phyloP scores from a whole-genome alignment of 352 stramenopile genomes.

The Pythium periplocum region DNA sequence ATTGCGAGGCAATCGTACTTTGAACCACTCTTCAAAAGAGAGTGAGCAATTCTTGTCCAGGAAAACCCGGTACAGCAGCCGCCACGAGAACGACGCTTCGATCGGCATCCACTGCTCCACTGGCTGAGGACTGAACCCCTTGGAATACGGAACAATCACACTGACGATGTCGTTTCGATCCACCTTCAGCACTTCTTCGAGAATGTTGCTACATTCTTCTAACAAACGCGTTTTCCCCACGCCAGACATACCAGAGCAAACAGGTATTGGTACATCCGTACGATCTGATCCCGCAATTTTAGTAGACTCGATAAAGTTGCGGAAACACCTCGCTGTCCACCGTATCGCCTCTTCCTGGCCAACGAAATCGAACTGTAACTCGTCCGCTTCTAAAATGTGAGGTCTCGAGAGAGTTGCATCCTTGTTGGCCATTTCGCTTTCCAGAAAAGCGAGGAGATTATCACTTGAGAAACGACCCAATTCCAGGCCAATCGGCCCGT shows the following conservation, averaged over 20 bases:
- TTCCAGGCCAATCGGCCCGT: constrained; percentile 14
- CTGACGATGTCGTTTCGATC: constrained; percentile 14
- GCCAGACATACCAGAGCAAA: constrained; percentile 29
- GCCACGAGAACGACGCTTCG: constrained; percentile 29
- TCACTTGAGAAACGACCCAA: constrained; percentile 17
- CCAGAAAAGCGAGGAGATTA: constrained; percentile 14
- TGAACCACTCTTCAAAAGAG: constrained; percentile 20
- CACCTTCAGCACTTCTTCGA: constrained; percentile 15
- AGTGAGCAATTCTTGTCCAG: constrained; percentile 19
- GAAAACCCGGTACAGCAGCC: constrained; percentile 26
- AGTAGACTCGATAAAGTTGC: constrained; percentile 4
- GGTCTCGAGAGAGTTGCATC: constrained; percentile 9
- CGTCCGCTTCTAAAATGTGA: constrained; percentile 8
- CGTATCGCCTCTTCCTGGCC: constrained; percentile 8
- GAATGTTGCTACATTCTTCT: constrained; percentile 24
- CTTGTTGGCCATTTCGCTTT: constrained; percentile 13
- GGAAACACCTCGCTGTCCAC: constrained; percentile 7
- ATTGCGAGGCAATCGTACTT: constrained; percentile 9
- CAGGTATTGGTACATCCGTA: constrained; percentile 14
- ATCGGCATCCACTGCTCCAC: constrained; percentile 26
- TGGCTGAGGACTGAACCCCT: constrained; percentile 12
- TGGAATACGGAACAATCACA: constrained; percentile 23
- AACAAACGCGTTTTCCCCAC: constrained; percentile 30
- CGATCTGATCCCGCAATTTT: constrained; percentile 15
- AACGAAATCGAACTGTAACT: constrained; percentile 8